Percentiles rank a stretch among this genome's conserved stretches.
phyloP scores from a whole-genome alignment of 352 stramenopile species.

The Saprolegnia diclina region DNA sequence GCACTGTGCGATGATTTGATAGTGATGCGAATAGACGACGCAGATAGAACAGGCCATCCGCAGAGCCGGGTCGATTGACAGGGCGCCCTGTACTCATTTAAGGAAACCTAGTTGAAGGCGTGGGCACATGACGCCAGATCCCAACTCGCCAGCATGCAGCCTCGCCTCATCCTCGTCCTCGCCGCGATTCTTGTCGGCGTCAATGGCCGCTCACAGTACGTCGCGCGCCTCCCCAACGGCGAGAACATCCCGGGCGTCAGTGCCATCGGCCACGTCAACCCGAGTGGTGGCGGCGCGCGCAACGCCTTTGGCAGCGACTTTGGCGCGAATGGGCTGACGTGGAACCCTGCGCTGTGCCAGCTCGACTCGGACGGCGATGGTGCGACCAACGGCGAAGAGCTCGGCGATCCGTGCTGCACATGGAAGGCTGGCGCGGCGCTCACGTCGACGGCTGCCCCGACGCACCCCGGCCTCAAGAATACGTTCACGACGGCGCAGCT shows the following conservation, averaged over 20 bases:
- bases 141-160: too few relatives aligned
- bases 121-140: too few relatives aligned
- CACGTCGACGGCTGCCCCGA: not conserved
- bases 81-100: too few relatives aligned
- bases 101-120: too few relatives aligned
- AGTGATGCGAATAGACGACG: too few relatives aligned
- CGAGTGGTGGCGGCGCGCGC: slow-evolving; percentile 39
- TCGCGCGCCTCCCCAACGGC: slow-evolving; percentile 57
- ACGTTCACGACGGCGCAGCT: slow-evolving; percentile 15
- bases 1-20: too few relatives aligned
- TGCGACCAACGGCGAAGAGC: slow-evolving; percentile 77
- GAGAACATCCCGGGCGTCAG: slow-evolving; percentile 39
- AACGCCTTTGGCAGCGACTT: slow-evolving; percentile 69
- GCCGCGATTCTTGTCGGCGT: not conserved
- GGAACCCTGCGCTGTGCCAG: slow-evolving; percentile 55
- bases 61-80: too few relatives aligned
- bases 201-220: slow-evolving; percentile 31
- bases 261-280: slow-evolving; percentile 46
- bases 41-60: too few relatives aligned
- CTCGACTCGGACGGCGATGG: slow-evolving; percentile 68
- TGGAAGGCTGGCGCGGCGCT: slow-evolving; percentile 39
- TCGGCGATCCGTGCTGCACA: slow-evolving; percentile 74
- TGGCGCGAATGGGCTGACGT: slow-evolving; percentile 33
- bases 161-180: too few relatives aligned
- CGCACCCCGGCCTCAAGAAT: slow-evolving; percentile 14